A percentile compares a stretch with the other conserved stretches of the same genome.
phyloP scores from a whole-genome alignment of 1,139 yeast genomes.

The Protomyces macrosporus region DNA sequence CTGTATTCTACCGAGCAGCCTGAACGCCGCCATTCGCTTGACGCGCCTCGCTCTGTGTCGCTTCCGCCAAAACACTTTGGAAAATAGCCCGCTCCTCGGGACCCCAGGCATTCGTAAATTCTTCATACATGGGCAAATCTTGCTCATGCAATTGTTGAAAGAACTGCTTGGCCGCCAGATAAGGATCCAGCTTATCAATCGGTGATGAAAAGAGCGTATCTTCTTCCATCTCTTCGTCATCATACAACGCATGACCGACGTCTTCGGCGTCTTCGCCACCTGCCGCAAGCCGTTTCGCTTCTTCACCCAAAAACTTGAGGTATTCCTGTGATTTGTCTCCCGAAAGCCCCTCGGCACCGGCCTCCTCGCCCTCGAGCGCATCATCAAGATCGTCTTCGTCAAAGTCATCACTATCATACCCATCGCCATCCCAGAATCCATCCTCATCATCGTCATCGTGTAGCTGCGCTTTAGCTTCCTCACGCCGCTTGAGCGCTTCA shows the following conservation, averaged over 20 bases:
- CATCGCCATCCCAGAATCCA: conserved; percentile 40
- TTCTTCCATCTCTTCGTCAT: conserved; percentile 49
- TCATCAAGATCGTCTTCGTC: conserved; percentile 46
- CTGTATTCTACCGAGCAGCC: background rate
- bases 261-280: conserved; percentile 7
- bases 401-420: conserved; percentile 44
- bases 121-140: conserved; percentile 31
- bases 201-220: conserved; percentile 79
- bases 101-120: conserved; percentile 15
- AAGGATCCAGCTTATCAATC: conserved; percentile 66
- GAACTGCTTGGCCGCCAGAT: conserved; percentile 47
- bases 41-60: conserved; percentile 2
- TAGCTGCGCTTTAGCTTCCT: conserved; percentile 48
- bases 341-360: conserved; percentile 39
- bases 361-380: conserved; percentile 41
- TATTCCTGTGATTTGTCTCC: conserved; percentile 33
- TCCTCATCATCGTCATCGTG: conserved; percentile 49
- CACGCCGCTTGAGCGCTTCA: conserved; percentile 50
- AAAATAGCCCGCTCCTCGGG: conserved; percentile 11
- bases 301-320: conserved; percentile 36
- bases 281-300: conserved; percentile 33
- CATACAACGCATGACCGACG: conserved; percentile 30
- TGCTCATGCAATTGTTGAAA: conserved; percentile 39
- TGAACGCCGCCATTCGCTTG: background rate
- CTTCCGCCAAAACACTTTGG: conserved; percentile 22